Evolutionary conservation across 371 early-diverging fungal species (phyloP), one percentile per base, ranked within the genome.

Genomic region (Circinella umbellata): DNA sequence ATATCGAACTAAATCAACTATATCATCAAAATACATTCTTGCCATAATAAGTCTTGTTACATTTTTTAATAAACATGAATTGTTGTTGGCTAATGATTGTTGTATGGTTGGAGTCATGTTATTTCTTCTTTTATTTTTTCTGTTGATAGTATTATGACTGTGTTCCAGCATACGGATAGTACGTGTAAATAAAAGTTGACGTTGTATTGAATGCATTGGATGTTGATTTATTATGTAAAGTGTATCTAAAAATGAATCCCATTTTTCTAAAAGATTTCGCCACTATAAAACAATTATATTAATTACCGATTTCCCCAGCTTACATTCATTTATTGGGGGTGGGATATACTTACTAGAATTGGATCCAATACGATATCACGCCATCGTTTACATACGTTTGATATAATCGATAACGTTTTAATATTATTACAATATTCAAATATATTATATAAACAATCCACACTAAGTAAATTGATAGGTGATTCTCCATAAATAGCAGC

Each of bases 371-470:
- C 20, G 1, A 72, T 15, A 15, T 38, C 46, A n/a, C 61, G 72
- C 72, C 72, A 72, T 14, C 39, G 68, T 20, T 51, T 39, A 61
- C 72, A 72, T 8, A 72, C 72, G 8, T 34, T 39, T 5, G 69
- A 53, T 27, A 72, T 5, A 15, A 27, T 46, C 3, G 38, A 37
- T 6, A 72, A 57, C 2, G 64, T 68, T 4, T n/a, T 20, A 14
- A 64, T 38, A 18, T 65, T 47, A 9, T 64, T 42, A 53, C 64
- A 68, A 18, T 49, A 61, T 17, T n/a, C 17, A 60, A 72, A 72
- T 53, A 72, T 68, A n/a, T 49, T 47, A 35, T 60, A 61, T 4
- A 71, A 27, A 15, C 62, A 66, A 11, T 71, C 71, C 17, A 38
- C 42, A 9, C 20, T 38, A 20, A 70, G 60, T 8, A 20, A 57